Conservation (phyloP, 2,329 filamentous ascomycete species). For the Calonectria henricotiae region DNA sequence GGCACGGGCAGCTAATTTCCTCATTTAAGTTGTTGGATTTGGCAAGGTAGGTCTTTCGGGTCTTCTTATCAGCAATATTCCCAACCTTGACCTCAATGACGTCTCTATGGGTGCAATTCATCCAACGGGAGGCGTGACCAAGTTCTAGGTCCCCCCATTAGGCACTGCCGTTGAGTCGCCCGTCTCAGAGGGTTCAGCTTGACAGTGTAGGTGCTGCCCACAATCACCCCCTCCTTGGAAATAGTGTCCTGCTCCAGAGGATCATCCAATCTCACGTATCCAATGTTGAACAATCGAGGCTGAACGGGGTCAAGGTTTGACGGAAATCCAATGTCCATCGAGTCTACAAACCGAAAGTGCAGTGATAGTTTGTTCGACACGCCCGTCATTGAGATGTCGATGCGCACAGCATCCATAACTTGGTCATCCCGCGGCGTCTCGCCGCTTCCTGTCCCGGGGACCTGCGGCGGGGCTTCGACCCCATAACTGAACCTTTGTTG, state of each 20-base stretch:
- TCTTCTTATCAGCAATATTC: too few relatives aligned
- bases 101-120: not conserved
- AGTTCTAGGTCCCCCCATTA: not conserved
- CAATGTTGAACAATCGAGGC: constrained; percentile 42
- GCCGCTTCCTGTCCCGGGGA: not conserved
- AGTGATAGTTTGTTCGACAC: constrained; percentile 37
- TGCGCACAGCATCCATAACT: constrained; percentile 43
- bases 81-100: not conserved
- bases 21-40: not conserved
- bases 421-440: constrained; percentile 3
- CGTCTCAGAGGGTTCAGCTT: constrained; percentile 33
- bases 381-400: constrained; percentile 40
- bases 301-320: not conserved
- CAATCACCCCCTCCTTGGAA: not conserved
- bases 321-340: not conserved
- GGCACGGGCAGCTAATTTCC: too few relatives aligned
- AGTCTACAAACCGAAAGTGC: constrained; percentile 44
- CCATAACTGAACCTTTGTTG: not conserved
- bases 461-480: not conserved
- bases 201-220: constrained; percentile 33
- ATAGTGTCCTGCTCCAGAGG: not conserved
- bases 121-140: not conserved
- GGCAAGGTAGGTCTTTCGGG: not conserved
- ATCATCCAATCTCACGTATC: not conserved
- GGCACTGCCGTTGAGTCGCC: not conserved